Evolutionary conservation across 2,329 filamentous ascomycete genomes (phyloP).

Genomic region (Teratosphaeria viscida): DNA sequence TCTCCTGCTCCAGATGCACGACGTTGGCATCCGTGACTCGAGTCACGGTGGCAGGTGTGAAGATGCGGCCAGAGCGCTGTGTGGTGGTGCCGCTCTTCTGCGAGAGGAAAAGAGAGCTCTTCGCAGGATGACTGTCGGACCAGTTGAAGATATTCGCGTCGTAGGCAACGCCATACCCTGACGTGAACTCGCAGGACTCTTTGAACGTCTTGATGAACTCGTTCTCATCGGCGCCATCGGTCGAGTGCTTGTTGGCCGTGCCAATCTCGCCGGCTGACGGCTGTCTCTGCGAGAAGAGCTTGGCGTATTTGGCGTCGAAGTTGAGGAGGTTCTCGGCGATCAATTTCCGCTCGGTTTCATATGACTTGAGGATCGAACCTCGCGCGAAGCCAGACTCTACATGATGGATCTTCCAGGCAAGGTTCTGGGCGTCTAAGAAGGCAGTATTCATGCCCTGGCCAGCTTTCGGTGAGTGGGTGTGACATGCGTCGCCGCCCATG

Average conservation of each 20-base stretch:
- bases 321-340: conserved; percentile 74
- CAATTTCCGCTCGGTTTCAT: conserved; percentile 74
- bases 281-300: conserved; percentile 71
- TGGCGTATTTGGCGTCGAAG: conserved; percentile 84
- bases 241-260: conserved; percentile 48
- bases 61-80: conserved; percentile 62
- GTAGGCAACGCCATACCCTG: conserved; percentile 83
- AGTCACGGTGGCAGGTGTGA: conserved; percentile 72
- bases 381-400: conserved; percentile 75
- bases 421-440: conserved; percentile 61
- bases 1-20: conserved; percentile 80
- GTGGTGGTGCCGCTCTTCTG: conserved; percentile 43
- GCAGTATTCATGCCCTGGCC: conserved; percentile 56
- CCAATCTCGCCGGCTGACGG: conserved; percentile 64
- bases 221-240: conserved; percentile 47
- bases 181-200: conserved; percentile 82
- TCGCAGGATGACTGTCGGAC: conserved; percentile 60
- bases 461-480: conserved; percentile 54
- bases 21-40: conserved; percentile 81
- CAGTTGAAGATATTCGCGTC: conserved; percentile 75
- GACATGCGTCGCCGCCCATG: conserved; percentile 55
- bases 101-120: conserved; percentile 60
- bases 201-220: conserved; percentile 87
- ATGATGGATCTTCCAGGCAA: conserved; percentile 92
- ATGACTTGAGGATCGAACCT: conserved; percentile 67